phyloP scores from a whole-genome alignment of 2,329 filamentous ascomycete species.

The Colletotrichum liriopes region DNA sequence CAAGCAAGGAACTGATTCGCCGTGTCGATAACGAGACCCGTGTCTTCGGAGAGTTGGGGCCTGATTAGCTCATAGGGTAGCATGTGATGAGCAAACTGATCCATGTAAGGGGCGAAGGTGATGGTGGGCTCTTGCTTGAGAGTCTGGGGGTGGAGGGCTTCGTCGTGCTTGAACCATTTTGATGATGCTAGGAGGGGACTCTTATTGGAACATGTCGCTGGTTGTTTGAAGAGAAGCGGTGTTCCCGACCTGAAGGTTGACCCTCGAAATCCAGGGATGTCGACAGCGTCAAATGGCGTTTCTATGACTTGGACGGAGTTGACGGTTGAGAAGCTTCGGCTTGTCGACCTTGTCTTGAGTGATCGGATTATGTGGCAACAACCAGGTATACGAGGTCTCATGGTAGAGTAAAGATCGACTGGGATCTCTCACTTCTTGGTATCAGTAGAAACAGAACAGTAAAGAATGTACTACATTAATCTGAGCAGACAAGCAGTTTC shows the following conservation, averaged over 20 bases:
- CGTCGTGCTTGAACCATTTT: slow-evolving; percentile 48
- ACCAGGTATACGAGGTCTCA: slow-evolving; percentile 1
- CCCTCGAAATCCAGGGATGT: slow-evolving; percentile 29
- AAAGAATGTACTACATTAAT: background rate
- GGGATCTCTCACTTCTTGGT: background rate
- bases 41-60: slow-evolving; percentile 45
- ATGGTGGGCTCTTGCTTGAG: background rate
- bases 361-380: background rate
- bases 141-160: background rate
- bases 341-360: background rate
- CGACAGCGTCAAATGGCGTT: slow-evolving; percentile 21
- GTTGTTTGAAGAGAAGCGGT: slow-evolving; percentile 45
- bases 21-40: slow-evolving; percentile 16
- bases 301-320: slow-evolving; percentile 5
- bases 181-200: slow-evolving; percentile 45
- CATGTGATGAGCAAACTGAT: slow-evolving; percentile 42
- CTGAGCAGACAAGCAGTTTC: background rate
- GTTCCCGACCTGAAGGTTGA: slow-evolving; percentile 22
- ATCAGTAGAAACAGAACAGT: no score
- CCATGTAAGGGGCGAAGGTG: slow-evolving; percentile 42
- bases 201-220: slow-evolving; percentile 43
- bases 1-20: slow-evolving; percentile 39
- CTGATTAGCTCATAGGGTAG: slow-evolving; percentile 50
- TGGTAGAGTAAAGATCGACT: background rate
- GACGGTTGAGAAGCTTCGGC: slow-evolving; percentile 21